Evolutionary conservation across 2,329 filamentous ascomycete species (phyloP), one percentile per base, ranked within the genome.

Genomic region (Rugonectria rugulosa): DNA sequence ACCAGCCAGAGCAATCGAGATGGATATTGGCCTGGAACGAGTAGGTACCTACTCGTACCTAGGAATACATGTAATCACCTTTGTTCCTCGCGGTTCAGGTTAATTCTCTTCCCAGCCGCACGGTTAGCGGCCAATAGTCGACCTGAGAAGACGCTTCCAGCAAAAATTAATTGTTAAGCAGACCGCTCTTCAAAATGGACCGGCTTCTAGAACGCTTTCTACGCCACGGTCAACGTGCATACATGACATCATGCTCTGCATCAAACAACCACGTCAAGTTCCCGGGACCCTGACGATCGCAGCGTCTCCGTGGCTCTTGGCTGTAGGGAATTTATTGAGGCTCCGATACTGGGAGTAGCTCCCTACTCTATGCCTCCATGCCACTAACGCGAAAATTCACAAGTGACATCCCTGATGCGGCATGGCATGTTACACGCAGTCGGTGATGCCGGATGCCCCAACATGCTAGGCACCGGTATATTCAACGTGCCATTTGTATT

Each of bases 151-250:
- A 15, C 34, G 34, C 12, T 12, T 24, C 20, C 11, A 20, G 41
- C 38, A 41, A 19, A 51, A 43, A 48, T 27, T 48, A 66, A 65
- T 65, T 67, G 64, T 64, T 65, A 66, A 59, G 56, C 50, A 62
- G 60, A 66, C 62, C 60, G 64, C 47, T 51, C 52, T 48, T 48
- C 47, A 8, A 8, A 45, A 49, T 57, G 24, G 44, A 36, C 54
- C 38, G 36, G 45, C 42, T 43, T 52, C 51, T 51, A 56, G 54
- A 61, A 60, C 53, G 32, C 31, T 20, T 29, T 40, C 34, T 37
- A 53, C 29, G 26, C 27, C 31, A 36, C 37, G 14, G 34, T 32
- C 41, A 20, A n/a, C 26, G 42, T 40, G 51, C 56, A 46, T 24
- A 38, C 56, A 61, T 59, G 56, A 50, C 51, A 58, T 58, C 58